Base-by-base conservation (phyloP, 2,329 filamentous ascomycete genomes). In the Fusarium torulosum region DNA sequence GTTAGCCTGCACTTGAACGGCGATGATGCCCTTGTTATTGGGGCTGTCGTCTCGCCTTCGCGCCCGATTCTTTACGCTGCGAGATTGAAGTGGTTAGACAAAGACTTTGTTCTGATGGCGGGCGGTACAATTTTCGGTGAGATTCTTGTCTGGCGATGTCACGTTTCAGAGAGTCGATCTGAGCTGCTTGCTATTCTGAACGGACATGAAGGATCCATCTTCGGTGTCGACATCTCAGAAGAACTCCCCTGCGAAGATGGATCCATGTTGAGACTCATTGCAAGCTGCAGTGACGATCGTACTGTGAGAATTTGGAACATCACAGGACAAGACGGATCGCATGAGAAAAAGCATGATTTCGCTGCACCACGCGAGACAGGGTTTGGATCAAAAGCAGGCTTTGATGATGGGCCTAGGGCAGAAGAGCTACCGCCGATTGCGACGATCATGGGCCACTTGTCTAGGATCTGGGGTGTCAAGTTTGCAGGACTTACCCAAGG, bases 71-170 rank as follows among this genome's bases (percentile, higher is more conserved):
- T 99, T 9, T 99, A 97, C 78, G 92, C 93, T 17, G 95, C 94
- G 7, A 88, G 92, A 73, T 78, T 97, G 19, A 79, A 84, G 38
- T 92, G 90, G 85, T 78, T 89, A 9, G 83, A 84, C 8, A 53
- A 77, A 7, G 81, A 83, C 43, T 82, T 83, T 51, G 82, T 97
- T 44, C 84, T 97, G 20, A 86, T 97, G 50, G 93, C 93, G 8
- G 92, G 92, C 4, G 96, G 96, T 2, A 98, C 96, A 0, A 94
- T 95, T 2, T 98, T 98, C 78, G 96, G 96, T 4, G 94, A 98
- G 77, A 91, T 99, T 33, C 84, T 97, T 37, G 86, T 97, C 17
- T 98, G 96, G 96, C 92, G 90, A 67, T 94, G 88, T 70, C 79
- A 81, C 45, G 70, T 84, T n/a, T 33, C 50, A 46, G 11, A 44